phyloP scores from a whole-genome alignment of 306 rosid genomes.

The Adenanthera pavonina region DNA sequence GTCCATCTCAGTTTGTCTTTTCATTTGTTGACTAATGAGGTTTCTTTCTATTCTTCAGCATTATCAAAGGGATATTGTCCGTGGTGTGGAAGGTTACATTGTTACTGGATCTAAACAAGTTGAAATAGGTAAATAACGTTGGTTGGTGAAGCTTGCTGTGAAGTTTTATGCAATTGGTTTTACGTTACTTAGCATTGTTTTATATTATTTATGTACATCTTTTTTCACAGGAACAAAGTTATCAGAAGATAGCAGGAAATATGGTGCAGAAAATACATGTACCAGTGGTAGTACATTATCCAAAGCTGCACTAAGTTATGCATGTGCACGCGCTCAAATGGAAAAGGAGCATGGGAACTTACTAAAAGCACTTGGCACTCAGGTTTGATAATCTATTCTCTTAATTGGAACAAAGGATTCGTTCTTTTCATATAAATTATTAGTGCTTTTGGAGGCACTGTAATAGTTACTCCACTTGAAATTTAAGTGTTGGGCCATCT shows the following conservation, averaged over 20 bases:
- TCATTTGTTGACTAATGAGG: conserved; percentile 29
- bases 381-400: conserved; percentile 53
- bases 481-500: neutral
- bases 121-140: conserved; percentile 72
- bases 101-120: conserved; percentile 96
- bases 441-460: neutral
- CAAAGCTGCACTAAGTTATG: conserved; percentile 77
- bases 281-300: conserved; percentile 79
- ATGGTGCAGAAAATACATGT: conserved; percentile 91
- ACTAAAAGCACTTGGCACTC: conserved; percentile 92
- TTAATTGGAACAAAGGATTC: neutral
- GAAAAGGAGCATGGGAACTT: conserved; percentile 90
- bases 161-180: conserved; percentile 9
- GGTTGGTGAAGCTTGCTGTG: conserved; percentile 34
- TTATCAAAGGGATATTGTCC: conserved; percentile 95
- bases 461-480: neutral
- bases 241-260: conserved; percentile 95
- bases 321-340: conserved; percentile 88
- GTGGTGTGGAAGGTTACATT: conserved; percentile 92
- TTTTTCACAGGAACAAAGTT: conserved; percentile 78
- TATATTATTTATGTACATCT: conserved; percentile 34
- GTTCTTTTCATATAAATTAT: neutral
- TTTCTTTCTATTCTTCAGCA: conserved; percentile 63
- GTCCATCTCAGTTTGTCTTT: neutral
- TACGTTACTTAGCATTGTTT: conserved; percentile 20